phyloP scores from a whole-genome alignment of 2,329 filamentous ascomycete species.

The Aphanoascus verrucosus region DNA sequence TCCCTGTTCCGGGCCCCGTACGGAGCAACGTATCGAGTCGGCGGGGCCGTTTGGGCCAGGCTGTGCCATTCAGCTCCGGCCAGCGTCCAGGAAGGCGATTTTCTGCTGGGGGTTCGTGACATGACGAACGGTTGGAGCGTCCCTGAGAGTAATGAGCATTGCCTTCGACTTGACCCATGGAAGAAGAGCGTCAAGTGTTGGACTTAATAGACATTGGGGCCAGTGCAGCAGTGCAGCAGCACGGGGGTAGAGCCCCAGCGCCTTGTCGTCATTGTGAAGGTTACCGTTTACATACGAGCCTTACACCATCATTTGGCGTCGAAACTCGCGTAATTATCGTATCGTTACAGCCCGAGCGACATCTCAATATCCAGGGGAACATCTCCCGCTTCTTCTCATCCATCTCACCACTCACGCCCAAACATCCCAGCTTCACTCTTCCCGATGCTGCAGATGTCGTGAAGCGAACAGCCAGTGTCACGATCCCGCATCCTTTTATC shows the following conservation, averaged over 20 bases:
- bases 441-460: neutral
- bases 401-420: neutral
- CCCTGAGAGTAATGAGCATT: neutral
- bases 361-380: neutral
- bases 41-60: conserved; percentile 1
- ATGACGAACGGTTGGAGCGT: neutral
- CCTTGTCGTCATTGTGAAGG: conserved; percentile 9
- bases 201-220: neutral
- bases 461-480: neutral
- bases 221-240: neutral
- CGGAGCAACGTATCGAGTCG: neutral
- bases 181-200: neutral
- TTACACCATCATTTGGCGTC: neutral
- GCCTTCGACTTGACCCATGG: neutral
- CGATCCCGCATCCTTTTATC: neutral
- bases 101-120: neutral
- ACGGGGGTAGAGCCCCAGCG: neutral
- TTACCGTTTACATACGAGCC: neutral
- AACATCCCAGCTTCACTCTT: conserved; percentile 5
- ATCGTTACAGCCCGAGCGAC: neutral
- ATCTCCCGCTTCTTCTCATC: neutral
- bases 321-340: neutral
- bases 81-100: neutral
- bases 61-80: neutral
- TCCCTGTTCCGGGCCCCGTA: too few relatives aligned